phyloP scores from a whole-genome alignment of 2,329 filamentous ascomycete species.

The Neurospora sp. region DNA sequence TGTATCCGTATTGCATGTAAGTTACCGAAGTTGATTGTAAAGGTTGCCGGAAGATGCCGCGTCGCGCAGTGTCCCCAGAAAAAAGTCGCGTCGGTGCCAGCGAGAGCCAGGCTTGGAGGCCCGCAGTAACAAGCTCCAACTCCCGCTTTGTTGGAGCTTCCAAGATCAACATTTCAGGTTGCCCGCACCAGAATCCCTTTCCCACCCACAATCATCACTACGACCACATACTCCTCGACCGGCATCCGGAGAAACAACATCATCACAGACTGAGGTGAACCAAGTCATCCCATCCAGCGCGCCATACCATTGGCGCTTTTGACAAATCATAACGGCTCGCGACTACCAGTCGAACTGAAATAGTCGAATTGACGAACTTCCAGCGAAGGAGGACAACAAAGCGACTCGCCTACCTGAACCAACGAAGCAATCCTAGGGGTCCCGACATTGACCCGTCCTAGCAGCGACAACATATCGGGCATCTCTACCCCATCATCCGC shows the following conservation, averaged over 20 bases:
- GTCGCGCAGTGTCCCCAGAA: slow-evolving; percentile 1
- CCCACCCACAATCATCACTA: not conserved
- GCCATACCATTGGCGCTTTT: not conserved
- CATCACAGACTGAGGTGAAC: not conserved
- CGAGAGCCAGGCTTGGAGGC: not conserved
- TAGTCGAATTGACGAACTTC: not conserved
- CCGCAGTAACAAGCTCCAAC: not conserved
- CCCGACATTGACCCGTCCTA: not conserved
- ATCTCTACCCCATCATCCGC: not conserved
- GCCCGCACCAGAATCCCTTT: not conserved
- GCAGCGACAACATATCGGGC: not conserved
- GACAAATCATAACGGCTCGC: not conserved
- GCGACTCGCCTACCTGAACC: not conserved
- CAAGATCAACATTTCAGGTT: not conserved
- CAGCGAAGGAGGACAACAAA: not conserved
- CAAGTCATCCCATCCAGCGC: not conserved
- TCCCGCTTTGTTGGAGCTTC: not conserved
- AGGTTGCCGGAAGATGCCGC: slow-evolving; percentile 1
- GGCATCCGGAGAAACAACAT: not conserved
- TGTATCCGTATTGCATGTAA: not conserved
- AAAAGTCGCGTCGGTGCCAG: slow-evolving; percentile 4
- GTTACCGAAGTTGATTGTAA: not conserved
- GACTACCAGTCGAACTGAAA: not conserved
- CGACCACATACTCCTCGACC: not conserved
- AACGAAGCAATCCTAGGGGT: not conserved